Evolutionary conservation across 2,329 filamentous ascomycete genomes (phyloP), one percentile per base, ranked within the genome.

Genomic region (Apiospora kogelbergensis): DNA sequence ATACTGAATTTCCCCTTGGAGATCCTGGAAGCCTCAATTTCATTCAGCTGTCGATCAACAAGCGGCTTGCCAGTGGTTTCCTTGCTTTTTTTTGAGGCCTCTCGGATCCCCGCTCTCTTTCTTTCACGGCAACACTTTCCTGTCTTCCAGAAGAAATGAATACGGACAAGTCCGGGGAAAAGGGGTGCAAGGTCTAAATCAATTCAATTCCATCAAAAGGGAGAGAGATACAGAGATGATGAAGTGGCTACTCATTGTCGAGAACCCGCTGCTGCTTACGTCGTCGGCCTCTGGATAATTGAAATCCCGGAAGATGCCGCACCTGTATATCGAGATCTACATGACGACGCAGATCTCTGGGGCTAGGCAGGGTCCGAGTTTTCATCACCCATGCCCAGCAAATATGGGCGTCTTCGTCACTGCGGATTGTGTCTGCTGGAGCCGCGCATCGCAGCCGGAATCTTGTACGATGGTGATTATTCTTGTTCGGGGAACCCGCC

Each of bases 301-400:
- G 53, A 60, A 60, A 60, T 26, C 10, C 53, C 53, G 53, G 53
- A 60, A 60, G 53, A 60, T 60, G 30, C 53, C 53, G 53, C 53
- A 37, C 20, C 30, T 60, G 17, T n/a, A 60, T 60, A 60, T 60
- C 53, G 20, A 60, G 53, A 60, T 60, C 53, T 33, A 37, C 53
- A 60, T 60, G 30, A 37, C 17, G 30, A 11, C 20, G 53, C 30
- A 60, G 53, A 60, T 60, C 53, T 60, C 53, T 37, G 53, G 53
- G 17, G 2, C 53, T n/a, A 33, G 26, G 3, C 26, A 60, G 30
- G 30, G 53, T 37, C 53, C 53, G 53, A 37, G 30, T 60, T 60
- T 37, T 37, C 20, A 33, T 17, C 53, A 37, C 53, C 53, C 53
- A 60, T 60, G 30, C 30, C 53, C 17, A 60, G 20, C 53, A 57